A percentile compares a stretch with the other conserved stretches of the same genome.
phyloP scores from a whole-genome alignment of 1,139 yeast species.

The Suhomyces bribrorum region DNA sequence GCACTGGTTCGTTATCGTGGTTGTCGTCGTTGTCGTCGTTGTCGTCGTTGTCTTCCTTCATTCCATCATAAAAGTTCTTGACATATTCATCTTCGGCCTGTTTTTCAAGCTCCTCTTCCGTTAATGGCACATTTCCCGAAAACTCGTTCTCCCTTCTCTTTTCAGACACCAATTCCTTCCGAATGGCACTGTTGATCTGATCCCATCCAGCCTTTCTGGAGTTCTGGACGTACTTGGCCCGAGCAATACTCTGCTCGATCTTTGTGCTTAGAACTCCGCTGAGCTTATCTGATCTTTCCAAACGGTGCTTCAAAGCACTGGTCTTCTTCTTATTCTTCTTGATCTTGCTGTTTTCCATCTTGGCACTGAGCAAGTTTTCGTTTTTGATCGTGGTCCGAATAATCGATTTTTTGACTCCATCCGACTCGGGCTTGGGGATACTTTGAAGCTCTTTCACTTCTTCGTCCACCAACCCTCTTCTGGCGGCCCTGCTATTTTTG shows the following conservation, averaged over 20 bases:
- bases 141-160: conserved; percentile 10
- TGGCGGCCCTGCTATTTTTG: conserved; percentile 75
- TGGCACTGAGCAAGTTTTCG: conserved; percentile 59
- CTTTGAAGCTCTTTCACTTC: conserved; percentile 47
- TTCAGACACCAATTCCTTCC: conserved; percentile 18
- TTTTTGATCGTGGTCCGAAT: conserved; percentile 70
- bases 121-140: conserved; percentile 12
- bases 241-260: conserved; percentile 61
- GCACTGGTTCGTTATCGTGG: conserved; percentile 3
- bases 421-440: conserved; percentile 58
- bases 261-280: conserved; percentile 61
- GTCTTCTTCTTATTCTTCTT: conserved; percentile 38
- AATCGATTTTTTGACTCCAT: conserved; percentile 61
- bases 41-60: conserved; percentile 20
- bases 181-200: conserved; percentile 51
- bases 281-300: conserved; percentile 52
- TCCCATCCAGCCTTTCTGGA: conserved; percentile 78
- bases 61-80: conserved; percentile 30
- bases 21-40: conserved; percentile 16
- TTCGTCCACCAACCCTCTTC: conserved; percentile 52
- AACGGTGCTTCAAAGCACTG: conserved; percentile 36
- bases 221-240: conserved; percentile 61
- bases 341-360: conserved; percentile 47
- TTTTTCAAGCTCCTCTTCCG: conserved; percentile 26
- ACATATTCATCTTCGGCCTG: conserved; percentile 40